These are phyloP conservation scores for Didymella pomorum DNA, from an alignment of 2,329 filamentous ascomycete species.

Conservation along the genomic window DNA sequence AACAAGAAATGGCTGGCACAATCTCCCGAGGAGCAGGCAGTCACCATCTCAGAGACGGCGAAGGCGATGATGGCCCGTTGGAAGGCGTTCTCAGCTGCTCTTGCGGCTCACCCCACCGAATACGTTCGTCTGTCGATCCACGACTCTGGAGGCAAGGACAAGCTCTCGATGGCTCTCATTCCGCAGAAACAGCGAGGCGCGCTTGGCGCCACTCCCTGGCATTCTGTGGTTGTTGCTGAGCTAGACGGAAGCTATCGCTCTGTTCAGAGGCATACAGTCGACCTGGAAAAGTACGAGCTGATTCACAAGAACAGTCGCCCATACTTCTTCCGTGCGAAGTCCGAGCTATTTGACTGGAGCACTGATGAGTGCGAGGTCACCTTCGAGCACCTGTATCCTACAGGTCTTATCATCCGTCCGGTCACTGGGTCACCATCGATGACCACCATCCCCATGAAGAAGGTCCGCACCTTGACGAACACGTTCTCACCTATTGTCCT, in stretches of 20 bases:
- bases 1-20: conserved; percentile 28
- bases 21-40: conserved; percentile 28
- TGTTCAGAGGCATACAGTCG: conserved; percentile 29
- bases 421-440: conserved; percentile 46
- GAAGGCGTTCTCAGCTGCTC: conserved; percentile 37
- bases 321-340: conserved; percentile 37
- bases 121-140: conserved; percentile 45
- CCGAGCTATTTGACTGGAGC: conserved; percentile 27
- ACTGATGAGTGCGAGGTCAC: conserved; percentile 14
- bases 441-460: conserved; percentile 55
- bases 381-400: conserved; percentile 39
- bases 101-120: conserved; percentile 30
- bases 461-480: conserved; percentile 58
- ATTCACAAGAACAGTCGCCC: conserved; percentile 29
- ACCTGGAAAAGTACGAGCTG: conserved; percentile 33
- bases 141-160: conserved; percentile 41
- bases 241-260: conserved; percentile 33
- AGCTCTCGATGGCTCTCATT: conserved; percentile 41
- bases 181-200: conserved; percentile 32
- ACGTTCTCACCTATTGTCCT: conserved; percentile 63
- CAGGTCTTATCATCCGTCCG: conserved; percentile 31
- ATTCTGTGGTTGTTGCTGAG: conserved; percentile 31
- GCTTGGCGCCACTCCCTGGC: conserved; percentile 40
- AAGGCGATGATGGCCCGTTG: conserved; percentile 44
- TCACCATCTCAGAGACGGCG: conserved; percentile 36